A percentile compares a stretch with the other conserved stretches of the same genome.
Conservation (phyloP, 768 basidiomycete species). For the Podaxis pistillaris region DNA sequence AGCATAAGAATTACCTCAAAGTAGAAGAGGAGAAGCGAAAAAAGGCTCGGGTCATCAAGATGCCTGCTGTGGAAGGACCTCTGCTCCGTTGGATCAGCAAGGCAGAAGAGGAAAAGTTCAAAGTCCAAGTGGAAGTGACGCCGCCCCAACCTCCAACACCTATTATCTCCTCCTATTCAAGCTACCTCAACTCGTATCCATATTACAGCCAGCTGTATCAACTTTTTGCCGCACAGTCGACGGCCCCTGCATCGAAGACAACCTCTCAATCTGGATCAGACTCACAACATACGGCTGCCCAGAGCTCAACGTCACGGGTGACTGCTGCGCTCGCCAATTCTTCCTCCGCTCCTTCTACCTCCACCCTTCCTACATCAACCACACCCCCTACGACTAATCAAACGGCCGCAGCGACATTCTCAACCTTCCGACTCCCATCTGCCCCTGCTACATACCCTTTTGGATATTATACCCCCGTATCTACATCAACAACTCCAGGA, state of each 20-base stretch:
- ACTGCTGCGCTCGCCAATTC: neutral
- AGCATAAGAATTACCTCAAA: constrained; percentile 76
- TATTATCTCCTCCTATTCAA: constrained; percentile 16
- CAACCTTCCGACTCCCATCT: constrained; percentile 9
- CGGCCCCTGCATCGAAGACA: neutral
- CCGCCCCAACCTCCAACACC: constrained; percentile 29
- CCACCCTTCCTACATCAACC: neutral
- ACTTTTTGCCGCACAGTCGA: neutral
- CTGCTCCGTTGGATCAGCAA: constrained; percentile 71
- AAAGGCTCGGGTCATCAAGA: constrained; percentile 59
- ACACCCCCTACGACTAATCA: neutral
- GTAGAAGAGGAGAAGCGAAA: constrained; percentile 82
- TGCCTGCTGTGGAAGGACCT: constrained; percentile 58
- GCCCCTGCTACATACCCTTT: constrained; percentile 10
- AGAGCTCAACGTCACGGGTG: neutral
- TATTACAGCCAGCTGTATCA: constrained; percentile 8
- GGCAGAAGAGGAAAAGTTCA: constrained; percentile 54
- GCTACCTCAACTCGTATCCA: neutral
- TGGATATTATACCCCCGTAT: constrained; percentile 10
- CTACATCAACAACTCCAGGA: constrained; percentile 9
- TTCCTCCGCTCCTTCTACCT: constrained; percentile 2
- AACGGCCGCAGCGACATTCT: neutral
- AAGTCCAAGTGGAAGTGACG: constrained; percentile 20
- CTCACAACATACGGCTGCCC: constrained; percentile 2
- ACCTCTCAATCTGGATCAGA: neutral